phyloP scores from a whole-genome alignment of 2,329 filamentous ascomycete genomes.

The Monilinia aucupariae region DNA sequence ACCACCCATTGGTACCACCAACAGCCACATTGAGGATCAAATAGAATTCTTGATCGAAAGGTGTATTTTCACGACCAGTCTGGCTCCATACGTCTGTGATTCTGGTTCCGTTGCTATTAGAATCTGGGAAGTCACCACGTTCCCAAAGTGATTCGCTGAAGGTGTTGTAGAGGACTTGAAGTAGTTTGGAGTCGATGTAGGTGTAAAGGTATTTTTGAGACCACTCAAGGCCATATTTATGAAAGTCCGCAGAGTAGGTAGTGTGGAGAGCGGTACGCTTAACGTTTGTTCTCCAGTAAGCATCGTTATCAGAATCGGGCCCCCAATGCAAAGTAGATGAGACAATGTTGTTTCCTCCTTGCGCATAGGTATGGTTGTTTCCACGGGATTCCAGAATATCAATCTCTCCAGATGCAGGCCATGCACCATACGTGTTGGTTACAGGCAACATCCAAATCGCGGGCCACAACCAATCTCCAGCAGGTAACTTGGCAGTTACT shows the following conservation, averaged over 20 bases:
- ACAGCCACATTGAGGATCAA: conserved; percentile 72
- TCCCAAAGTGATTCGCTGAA: conserved; percentile 64
- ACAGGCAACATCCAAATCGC: conserved; percentile 88
- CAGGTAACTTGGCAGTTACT: conserved; percentile 68
- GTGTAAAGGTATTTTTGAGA: conserved; percentile 84
- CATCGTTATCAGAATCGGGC: conserved; percentile 65
- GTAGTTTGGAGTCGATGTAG: conserved; percentile 72
- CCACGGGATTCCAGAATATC: conserved; percentile 77
- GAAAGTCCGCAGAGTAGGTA: conserved; percentile 62
- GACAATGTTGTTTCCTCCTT: conserved; percentile 76
- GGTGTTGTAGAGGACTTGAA: conserved; percentile 75
- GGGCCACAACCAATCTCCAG: conserved; percentile 84
- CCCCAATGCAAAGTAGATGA: conserved; percentile 81
- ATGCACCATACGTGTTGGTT: conserved; percentile 64
- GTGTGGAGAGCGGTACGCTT: conserved; percentile 71
- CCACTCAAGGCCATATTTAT: conserved; percentile 81
- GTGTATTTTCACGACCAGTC: conserved; percentile 56
- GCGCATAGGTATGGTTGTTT: conserved; percentile 70
- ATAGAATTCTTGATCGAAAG: conserved; percentile 72
- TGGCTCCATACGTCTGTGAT: conserved; percentile 59
- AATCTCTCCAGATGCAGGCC: conserved; percentile 78
- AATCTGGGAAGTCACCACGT: conserved; percentile 61
- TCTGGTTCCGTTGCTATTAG: conserved; percentile 59
- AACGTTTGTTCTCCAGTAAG: conserved; percentile 77
- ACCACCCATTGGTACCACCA: conserved; percentile 78